These are phyloP conservation scores for Xylaria sp. DNA, from an alignment of 2,329 filamentous ascomycete genomes.

Conservation along the genomic window DNA sequence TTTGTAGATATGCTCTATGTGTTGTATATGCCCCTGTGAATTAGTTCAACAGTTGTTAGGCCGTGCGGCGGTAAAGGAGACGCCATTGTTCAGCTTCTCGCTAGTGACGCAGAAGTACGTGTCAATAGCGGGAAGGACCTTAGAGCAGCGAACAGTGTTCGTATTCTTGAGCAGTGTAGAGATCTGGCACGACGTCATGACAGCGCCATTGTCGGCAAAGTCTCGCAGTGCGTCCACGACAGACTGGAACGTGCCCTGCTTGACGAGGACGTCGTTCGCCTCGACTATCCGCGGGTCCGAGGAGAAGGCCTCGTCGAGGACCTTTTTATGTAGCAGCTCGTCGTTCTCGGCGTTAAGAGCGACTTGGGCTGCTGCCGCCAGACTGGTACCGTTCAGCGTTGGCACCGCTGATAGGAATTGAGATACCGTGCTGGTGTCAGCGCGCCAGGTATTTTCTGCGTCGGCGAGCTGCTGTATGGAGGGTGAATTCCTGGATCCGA, in stretches of 20 bases:
- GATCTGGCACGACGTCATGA: constrained; percentile 8
- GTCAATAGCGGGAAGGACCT: constrained; percentile 35
- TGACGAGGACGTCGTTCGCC: constrained; percentile 32
- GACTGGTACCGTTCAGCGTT: constrained; percentile 5
- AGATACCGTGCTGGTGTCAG: constrained; percentile 31
- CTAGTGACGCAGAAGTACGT: constrained; percentile 31
- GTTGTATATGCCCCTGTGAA: not conserved
- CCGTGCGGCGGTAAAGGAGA: constrained; percentile 13
- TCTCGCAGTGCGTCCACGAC: constrained; percentile 31
- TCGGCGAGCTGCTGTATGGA: constrained; percentile 22
- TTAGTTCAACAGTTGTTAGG: constrained; percentile 31
- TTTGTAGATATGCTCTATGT: too few species aligned
- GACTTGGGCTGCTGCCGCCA: constrained; percentile 18
- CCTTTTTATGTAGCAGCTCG: constrained; percentile 33
- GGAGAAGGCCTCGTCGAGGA: constrained; percentile 26
- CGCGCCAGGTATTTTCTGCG: constrained; percentile 30
- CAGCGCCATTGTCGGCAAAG: constrained; percentile 23
- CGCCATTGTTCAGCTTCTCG: constrained; percentile 24
- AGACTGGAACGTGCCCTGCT: constrained; percentile 30
- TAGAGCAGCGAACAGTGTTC: constrained; percentile 23
- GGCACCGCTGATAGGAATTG: constrained; percentile 34
- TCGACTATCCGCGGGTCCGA: constrained; percentile 5
- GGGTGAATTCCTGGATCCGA: not conserved
- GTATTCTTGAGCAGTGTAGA: constrained; percentile 16
- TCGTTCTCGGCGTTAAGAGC: constrained; percentile 35